phyloP scores from a whole-genome alignment of 257 asterid genomes.

The Cinchona pubescens region DNA sequence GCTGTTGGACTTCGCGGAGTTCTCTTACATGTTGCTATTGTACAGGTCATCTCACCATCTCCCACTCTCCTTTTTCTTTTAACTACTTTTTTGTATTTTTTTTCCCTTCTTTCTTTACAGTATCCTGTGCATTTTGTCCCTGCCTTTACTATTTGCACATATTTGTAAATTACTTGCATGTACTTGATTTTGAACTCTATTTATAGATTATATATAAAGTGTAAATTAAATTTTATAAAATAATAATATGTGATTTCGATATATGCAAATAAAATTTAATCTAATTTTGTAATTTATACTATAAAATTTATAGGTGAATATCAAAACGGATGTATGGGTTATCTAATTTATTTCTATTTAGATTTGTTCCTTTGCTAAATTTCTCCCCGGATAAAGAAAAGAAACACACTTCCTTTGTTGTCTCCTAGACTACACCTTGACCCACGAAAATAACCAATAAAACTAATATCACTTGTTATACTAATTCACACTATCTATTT shows the following conservation, averaged over 20 bases:
- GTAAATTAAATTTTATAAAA: no score
- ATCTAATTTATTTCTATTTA: no score
- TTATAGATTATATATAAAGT: no score
- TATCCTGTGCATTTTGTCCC: background rate
- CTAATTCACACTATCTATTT: no score
- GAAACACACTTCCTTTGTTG: background rate
- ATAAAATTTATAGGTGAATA: no score
- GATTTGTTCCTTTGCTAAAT: background rate
- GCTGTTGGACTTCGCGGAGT: conserved; percentile 95
- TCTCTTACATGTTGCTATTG: conserved; percentile 86
- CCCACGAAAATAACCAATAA: background rate
- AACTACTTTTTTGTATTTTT: background rate
- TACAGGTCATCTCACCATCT: conserved; percentile 52
- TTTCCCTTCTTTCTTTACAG: background rate
- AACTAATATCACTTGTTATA: background rate
- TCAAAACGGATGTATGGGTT: no score
- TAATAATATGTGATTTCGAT: no score
- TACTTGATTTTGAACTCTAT: no score
- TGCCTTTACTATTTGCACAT: background rate
- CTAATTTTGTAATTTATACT: no score
- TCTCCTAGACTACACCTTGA: conserved; percentile 2
- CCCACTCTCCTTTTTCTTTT: background rate
- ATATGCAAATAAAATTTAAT: no score
- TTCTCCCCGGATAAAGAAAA: background rate
- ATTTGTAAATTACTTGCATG: no score